phyloP scores from a whole-genome alignment of 1,139 yeast species.

The Taphrina pruni region DNA sequence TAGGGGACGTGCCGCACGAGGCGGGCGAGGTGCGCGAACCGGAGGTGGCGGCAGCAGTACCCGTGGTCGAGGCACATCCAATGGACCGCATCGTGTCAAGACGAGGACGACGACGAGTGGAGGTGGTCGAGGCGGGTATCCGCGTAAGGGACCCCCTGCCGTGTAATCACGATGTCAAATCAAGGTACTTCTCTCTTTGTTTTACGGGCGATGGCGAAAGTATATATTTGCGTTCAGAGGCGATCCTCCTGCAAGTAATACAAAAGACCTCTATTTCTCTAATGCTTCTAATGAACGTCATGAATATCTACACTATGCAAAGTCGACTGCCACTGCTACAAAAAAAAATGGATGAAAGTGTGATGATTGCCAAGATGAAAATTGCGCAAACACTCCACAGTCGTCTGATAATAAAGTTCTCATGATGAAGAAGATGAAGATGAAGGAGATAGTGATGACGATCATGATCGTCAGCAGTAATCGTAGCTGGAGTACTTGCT shows the following conservation, averaged over 20 bases:
- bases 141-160: constrained; percentile 15
- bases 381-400: neutral
- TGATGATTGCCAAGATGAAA: neutral
- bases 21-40: neutral
- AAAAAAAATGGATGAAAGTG: too few species aligned
- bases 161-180: too few species aligned
- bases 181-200: too few species aligned
- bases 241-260: too few species aligned
- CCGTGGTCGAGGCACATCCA: neutral
- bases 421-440: too few species aligned
- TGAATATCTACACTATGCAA: neutral
- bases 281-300: neutral
- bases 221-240: too few species aligned
- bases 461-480: constrained; percentile 10
- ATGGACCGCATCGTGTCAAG: too few species aligned
- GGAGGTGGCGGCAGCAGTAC: constrained; percentile 15
- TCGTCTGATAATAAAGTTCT: neutral
- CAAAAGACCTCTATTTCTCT: neutral
- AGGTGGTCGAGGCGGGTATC: constrained; percentile 10
- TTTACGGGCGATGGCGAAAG: neutral
- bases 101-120: neutral
- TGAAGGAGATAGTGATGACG: too few species aligned
- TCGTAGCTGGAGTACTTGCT: constrained; percentile 30
- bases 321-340: constrained; percentile 1
- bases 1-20: constrained; percentile 2